phyloP scores from a whole-genome alignment of 352 stramenopile genomes.

The Saprolegnia diclina region DNA sequence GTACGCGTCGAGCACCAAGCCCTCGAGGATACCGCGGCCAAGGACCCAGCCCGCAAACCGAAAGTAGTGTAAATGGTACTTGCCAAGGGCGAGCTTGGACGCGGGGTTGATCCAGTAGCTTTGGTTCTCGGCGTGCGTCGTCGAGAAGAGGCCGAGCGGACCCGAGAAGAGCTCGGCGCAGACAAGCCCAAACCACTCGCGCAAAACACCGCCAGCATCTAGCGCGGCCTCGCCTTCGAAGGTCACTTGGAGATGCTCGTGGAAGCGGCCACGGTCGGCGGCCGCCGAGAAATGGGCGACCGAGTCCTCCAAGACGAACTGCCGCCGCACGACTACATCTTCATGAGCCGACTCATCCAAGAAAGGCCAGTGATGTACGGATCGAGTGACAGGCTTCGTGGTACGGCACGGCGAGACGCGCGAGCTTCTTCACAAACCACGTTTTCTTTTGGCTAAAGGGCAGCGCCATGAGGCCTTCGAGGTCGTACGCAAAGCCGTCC shows the following conservation, averaged over 20 bases:
- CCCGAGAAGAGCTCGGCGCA: conserved; percentile 72
- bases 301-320: conserved; percentile 60
- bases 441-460: conserved; percentile 65
- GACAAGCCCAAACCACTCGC: conserved; percentile 76
- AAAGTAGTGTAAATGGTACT: conserved; percentile 91
- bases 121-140: conserved; percentile 66
- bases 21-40: conserved; percentile 96
- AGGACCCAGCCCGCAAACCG: conserved; percentile 93
- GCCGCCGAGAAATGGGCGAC: conserved; percentile 37
- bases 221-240: conserved; percentile 66
- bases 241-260: conserved; percentile 67
- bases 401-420: conserved; percentile 43
- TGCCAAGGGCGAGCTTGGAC: conserved; percentile 29
- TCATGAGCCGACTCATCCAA: neutral
- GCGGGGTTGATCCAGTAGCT: conserved; percentile 81
- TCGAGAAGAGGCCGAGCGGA: conserved; percentile 58
- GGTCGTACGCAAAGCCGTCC: conserved; percentile 48
- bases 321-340: conserved; percentile 45
- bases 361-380: conserved; percentile 34
- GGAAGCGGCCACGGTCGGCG: conserved; percentile 32
- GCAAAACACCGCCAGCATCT: conserved; percentile 67
- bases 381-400: conserved; percentile 61
- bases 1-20: conserved; percentile 95
- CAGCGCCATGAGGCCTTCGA: conserved; percentile 65
- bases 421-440: conserved; percentile 71